Evolutionary conservation across 768 basidiomycete genomes (phyloP), one percentile per base, ranked within the genome.

Genomic region (Suillus luteus): DNA sequence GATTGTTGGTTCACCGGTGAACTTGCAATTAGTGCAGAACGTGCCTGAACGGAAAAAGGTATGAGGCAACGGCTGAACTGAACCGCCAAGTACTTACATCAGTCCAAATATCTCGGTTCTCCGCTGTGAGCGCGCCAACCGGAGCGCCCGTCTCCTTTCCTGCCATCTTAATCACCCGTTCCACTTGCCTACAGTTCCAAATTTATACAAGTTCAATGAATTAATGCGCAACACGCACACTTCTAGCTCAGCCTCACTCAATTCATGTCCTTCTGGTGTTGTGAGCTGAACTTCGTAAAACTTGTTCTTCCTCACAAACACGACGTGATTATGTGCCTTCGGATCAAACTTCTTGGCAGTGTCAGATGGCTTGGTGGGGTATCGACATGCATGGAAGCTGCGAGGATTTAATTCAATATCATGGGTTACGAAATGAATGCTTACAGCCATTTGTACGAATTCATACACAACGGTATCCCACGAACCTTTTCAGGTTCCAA

Each of bases 371-470:
- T 90, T 87, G 59, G 81, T 82, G 5, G 97, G 97, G 74, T 94
- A 90, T 24, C 97, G 88, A n/a, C 85, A 87, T 1, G 96, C 82
- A 76, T 99, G 97, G 86, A 99, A 99, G 31, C 90, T 92, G 66
- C 46, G 37, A 55, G 27, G 22, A 57, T 17, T 60, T 35, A 63
- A 52, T 33, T 31, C 55, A 15, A 27, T 12, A 41, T 14, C 33
- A 31, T 38, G 27, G 24, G n/a, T 31, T 19, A 46, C 43, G 55
- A 67, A 41, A 60, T n/a, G 11, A 38, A 24, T 19, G 77, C 88
- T 76, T 69, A 90, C 82, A 99, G 82, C 90, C 95, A 96, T 75
- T 95, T 89, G 84, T 96, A 97, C n/a, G 93, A 93, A 0, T 81
- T 81, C 93, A 96, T 97, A 76, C 91, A 90, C 9, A 99, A 81